These are phyloP conservation scores for Ceratobasidium sp. DNA, from an alignment of 1,284 basidiomycete genomes.

Conservation along the genomic window DNA sequence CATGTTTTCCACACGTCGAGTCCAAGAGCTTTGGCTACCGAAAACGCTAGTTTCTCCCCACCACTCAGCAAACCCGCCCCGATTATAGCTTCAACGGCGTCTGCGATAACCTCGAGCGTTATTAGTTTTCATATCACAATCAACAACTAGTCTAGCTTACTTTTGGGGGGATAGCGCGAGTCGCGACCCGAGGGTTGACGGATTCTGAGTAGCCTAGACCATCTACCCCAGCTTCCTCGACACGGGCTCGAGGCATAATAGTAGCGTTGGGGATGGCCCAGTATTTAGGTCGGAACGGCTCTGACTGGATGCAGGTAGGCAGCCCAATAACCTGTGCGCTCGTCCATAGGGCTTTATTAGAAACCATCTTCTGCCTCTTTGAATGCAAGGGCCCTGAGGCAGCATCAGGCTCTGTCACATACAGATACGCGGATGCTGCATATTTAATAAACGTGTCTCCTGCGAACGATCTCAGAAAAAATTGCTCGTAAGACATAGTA, in stretches of 20 bases:
- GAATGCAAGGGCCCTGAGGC: constrained; percentile 70
- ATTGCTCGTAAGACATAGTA: neutral
- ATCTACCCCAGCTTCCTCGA: neutral
- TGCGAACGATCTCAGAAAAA: constrained; percentile 47
- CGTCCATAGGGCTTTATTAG: constrained; percentile 68
- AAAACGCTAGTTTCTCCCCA: constrained; percentile 68
- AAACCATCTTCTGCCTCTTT: constrained; percentile 70
- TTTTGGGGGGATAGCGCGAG: neutral
- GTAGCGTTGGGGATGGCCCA: constrained; percentile 62
- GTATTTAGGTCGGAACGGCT: constrained; percentile 67
- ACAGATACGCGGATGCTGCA: constrained; percentile 73
- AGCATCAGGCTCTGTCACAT: constrained; percentile 66
- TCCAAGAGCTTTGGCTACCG: constrained; percentile 63
- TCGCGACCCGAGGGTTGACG: neutral
- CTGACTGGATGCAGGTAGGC: constrained; percentile 73
- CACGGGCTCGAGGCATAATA: neutral
- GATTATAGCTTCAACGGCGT: constrained; percentile 81
- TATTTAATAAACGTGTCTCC: constrained; percentile 84
- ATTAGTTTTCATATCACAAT: no score
- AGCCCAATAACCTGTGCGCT: constrained; percentile 64
- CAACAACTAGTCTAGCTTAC: constrained; percentile 53
- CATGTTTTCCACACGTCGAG: constrained; percentile 66
- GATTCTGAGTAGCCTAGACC: neutral
- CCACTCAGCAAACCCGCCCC: constrained; percentile 78
- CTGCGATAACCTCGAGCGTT: constrained; percentile 79